Conservation (phyloP, 1,139 yeast species). For the Debaryomycetaceae sp. region DNA sequence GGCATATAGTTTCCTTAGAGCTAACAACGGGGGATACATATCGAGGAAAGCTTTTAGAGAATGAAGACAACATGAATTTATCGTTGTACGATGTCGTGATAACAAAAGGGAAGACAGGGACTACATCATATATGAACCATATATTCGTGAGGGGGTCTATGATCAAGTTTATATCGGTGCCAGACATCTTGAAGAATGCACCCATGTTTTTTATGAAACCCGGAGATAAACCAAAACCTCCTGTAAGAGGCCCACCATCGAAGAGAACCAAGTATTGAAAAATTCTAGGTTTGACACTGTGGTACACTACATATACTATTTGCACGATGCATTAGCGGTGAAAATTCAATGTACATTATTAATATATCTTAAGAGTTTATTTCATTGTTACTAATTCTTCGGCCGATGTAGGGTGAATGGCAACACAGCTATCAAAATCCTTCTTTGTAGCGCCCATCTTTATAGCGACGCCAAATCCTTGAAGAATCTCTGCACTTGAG, state of each 20-base stretch:
- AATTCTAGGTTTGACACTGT: background rate
- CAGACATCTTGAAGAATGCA: constrained; percentile 83
- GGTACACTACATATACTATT: background rate
- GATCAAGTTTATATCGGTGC: constrained; percentile 78
- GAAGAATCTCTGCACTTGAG: constrained; percentile 83
- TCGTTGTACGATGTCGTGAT: constrained; percentile 80
- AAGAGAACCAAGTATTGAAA: constrained; percentile 21
- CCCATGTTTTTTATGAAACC: constrained; percentile 73
- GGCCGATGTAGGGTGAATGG: constrained; percentile 97
- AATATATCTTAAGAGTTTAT: constrained; percentile 19
- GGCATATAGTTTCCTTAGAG: constrained; percentile 83
- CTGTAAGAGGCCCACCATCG: constrained; percentile 60
- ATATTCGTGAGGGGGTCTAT: constrained; percentile 92
- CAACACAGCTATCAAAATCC: constrained; percentile 93
- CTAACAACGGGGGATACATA: constrained; percentile 83
- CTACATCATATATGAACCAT: constrained; percentile 72
- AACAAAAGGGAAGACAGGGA: constrained; percentile 65
- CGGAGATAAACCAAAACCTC: constrained; percentile 67
- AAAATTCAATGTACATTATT: background rate
- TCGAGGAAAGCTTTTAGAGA: constrained; percentile 79
- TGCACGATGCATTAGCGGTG: background rate
- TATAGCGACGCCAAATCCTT: constrained; percentile 96
- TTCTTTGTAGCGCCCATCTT: constrained; percentile 98
- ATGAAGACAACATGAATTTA: constrained; percentile 92
- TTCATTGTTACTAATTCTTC: constrained; percentile 93